A percentile compares a stretch with the other conserved stretches of the same genome.
Conservation (phyloP, 768 basidiomycete species). For the Tricholoma terreum region DNA sequence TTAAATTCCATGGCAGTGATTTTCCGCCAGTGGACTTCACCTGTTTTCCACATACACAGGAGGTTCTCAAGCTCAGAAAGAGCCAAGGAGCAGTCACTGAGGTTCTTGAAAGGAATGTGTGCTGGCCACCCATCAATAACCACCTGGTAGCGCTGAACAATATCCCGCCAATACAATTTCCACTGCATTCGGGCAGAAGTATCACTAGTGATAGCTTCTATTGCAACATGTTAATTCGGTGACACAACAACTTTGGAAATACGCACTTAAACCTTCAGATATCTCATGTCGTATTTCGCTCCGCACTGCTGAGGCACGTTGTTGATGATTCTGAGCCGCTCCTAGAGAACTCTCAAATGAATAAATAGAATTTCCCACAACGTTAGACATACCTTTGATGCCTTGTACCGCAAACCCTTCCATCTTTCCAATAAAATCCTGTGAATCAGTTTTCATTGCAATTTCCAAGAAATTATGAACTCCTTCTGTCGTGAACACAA, state of each 20-base stretch:
- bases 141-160: conserved; percentile 7
- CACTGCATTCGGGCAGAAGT: conserved; percentile 7
- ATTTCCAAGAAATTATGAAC: conserved; percentile 5
- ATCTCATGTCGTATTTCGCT: conserved; percentile 4
- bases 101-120: conserved; percentile 5
- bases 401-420: conserved; percentile 10
- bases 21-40: not conserved
- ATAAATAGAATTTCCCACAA: not conserved
- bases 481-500: conserved; percentile 3
- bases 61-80: conserved; percentile 1
- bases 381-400: conserved; percentile 3
- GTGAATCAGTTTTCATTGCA: conserved; percentile 4
- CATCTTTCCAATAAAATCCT: conserved; percentile 9
- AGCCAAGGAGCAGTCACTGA: conserved; percentile 1
- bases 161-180: conserved; percentile 9
- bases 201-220: conserved; percentile 2
- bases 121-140: conserved; percentile 12
- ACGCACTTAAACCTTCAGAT: not conserved
- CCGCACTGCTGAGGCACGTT: not conserved
- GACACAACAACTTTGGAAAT: not conserved
- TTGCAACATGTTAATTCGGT: not conserved
- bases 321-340: conserved; percentile 4
- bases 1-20: not conserved
- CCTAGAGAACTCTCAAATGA: not conserved
- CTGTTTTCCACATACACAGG: not conserved